These are phyloP conservation scores for Phytophthora crassamura DNA, from an alignment of 352 stramenopile genomes.

Conservation along the genomic window DNA sequence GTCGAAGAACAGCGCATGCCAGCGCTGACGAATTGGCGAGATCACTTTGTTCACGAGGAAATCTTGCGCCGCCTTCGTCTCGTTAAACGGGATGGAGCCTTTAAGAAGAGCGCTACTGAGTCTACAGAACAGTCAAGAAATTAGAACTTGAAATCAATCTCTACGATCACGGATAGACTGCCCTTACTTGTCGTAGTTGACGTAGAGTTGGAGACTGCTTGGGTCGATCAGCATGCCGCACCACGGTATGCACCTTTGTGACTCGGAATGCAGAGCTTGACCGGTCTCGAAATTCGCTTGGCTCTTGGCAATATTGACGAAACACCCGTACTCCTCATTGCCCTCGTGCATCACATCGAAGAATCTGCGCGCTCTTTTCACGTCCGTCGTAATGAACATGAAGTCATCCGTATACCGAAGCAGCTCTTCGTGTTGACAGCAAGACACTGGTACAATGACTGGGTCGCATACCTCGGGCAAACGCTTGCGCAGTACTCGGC, in stretches of 20 bases:
- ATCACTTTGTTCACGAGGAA: slow-evolving; percentile 77
- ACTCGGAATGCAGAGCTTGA: slow-evolving; percentile 26
- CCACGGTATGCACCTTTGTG: slow-evolving; percentile 51
- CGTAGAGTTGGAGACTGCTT: slow-evolving; percentile 57
- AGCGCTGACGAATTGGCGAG: slow-evolving; percentile 68
- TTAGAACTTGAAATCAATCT: slow-evolving; percentile 12
- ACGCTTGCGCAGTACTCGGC: slow-evolving; percentile 54
- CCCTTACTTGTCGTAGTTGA: slow-evolving; percentile 83
- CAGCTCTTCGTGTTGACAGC: slow-evolving; percentile 64
- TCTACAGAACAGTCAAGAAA: slow-evolving; percentile 14
- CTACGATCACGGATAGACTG: neutral
- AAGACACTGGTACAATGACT: slow-evolving; percentile 7
- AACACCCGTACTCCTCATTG: slow-evolving; percentile 70
- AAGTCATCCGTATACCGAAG: slow-evolving; percentile 87
- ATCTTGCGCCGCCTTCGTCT: slow-evolving; percentile 51
- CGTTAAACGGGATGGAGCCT: slow-evolving; percentile 64
- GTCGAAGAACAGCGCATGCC: slow-evolving; percentile 77
- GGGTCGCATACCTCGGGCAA: slow-evolving; percentile 38
- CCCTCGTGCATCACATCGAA: slow-evolving; percentile 65
- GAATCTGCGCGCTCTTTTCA: slow-evolving; percentile 58
- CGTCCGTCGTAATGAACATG: slow-evolving; percentile 67
- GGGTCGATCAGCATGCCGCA: slow-evolving; percentile 78
- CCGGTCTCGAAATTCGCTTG: slow-evolving; percentile 62
- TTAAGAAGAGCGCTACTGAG: slow-evolving; percentile 43
- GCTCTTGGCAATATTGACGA: slow-evolving; percentile 68